Evolutionary conservation across 345 rosid species (phyloP), one percentile per base, ranked within the genome.

Genomic region (Eucalyptus dawsonii): DNA sequence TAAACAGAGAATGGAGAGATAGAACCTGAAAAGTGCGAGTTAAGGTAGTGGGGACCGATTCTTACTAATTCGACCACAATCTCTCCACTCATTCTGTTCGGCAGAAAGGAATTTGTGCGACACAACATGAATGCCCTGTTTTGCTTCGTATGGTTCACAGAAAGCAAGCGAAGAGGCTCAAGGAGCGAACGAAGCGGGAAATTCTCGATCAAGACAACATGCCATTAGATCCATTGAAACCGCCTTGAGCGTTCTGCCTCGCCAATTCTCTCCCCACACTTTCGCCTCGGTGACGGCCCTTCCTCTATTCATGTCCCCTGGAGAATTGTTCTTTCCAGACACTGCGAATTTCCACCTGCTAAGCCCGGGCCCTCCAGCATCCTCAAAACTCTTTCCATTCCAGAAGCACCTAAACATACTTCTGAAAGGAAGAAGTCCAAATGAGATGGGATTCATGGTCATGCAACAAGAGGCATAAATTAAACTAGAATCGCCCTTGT

Each of bases 401-500:
- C 51, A 50, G 14, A 50, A 50, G 51, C 51, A 50, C 51, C 51
- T 50, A 50, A 50, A 50, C 51, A 50, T 50, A 50, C 51, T 50
- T 50, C 51, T 50, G 51, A 50, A 50, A 50, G 51, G 51, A 50
- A 50, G 51, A 50, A 50, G 51, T 69, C 42, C 22, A 34, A 69
- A 69, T 8, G 42, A 69, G 80, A 69, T 69, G 42, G 80, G 80
- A 69, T 16, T 69, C 42, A 69, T 69, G 80, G 42, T 31, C 80
- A 69, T 31, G 80, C 80, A 67, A 87, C 24, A 67, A 34, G 80
- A 29, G 50, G 4, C 50, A 53, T 44, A 29, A 86, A 49, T 45
- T 16, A 86, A 47, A 19, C 37, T 17, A 19, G 85, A 53, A 58
- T 92, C 93, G 95, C 97, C 99, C 99, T 96, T 88, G 97, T 92